These are phyloP conservation scores for Omphalea diandra DNA, from an alignment of 441 rosid genomes.

Conservation along the genomic window DNA sequence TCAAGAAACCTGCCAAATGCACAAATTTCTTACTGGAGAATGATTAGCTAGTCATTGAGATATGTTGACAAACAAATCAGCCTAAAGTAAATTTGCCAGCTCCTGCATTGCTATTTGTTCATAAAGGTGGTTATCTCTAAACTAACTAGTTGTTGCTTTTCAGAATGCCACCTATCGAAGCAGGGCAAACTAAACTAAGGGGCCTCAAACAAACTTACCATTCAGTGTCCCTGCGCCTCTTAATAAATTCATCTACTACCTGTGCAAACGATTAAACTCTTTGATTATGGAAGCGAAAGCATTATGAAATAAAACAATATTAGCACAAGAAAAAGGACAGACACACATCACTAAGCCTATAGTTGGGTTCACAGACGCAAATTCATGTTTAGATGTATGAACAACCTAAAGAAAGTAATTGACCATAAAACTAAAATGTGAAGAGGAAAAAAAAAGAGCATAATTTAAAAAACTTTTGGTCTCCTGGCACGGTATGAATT, in stretches of 20 bases:
- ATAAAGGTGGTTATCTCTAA: not conserved
- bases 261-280: conserved; percentile 25
- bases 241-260: conserved; percentile 74
- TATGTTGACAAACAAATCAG: not conserved
- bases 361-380: not conserved
- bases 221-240: conserved; percentile 64
- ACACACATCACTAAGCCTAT: not conserved
- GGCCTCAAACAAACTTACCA: conserved; percentile 39
- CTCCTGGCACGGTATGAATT: too few species aligned
- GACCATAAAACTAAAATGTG: not conserved
- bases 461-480: not conserved
- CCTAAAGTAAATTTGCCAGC: not conserved
- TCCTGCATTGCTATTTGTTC: not conserved
- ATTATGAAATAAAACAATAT: not conserved
- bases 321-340: not conserved
- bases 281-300: conserved; percentile 11
- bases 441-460: not conserved
- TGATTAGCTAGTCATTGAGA: not conserved
- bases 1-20: conserved; percentile 52
- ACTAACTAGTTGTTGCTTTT: not conserved
- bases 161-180: not conserved
- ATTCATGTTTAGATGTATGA: not conserved
- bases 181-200: conserved; percentile 4
- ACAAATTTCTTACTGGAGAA: conserved; percentile 13
- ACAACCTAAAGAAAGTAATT: not conserved